Percentiles rank a stretch among this genome's conserved stretches.
phyloP scores from a whole-genome alignment of 352 stramenopile genomes.

The Pythium biforme region DNA sequence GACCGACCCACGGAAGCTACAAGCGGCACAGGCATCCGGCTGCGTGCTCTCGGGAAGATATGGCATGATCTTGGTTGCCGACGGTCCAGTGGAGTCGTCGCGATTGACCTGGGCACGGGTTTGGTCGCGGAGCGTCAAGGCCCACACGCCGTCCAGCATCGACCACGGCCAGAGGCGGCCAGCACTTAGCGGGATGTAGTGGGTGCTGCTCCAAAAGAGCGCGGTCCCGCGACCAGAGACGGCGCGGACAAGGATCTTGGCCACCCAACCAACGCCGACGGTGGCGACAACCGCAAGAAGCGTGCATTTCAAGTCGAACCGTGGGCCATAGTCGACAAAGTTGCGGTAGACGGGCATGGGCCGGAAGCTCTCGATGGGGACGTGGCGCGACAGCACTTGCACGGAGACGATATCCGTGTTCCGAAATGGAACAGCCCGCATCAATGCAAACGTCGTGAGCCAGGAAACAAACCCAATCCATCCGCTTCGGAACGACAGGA shows the following conservation, averaged over 20 bases:
- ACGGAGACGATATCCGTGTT: slow-evolving; percentile 19
- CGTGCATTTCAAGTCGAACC: slow-evolving; percentile 15
- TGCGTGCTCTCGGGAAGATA: neutral
- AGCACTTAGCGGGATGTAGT: slow-evolving; percentile 28
- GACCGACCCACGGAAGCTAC: slow-evolving; percentile 12
- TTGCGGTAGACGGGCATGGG: neutral
- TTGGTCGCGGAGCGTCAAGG: neutral
- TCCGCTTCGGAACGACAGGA: slow-evolving; percentile 11
- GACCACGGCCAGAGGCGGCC: slow-evolving; percentile 19
- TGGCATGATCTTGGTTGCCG: neutral
- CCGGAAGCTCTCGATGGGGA: neutral
- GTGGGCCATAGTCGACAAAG: slow-evolving; percentile 3
- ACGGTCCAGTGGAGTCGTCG: neutral
- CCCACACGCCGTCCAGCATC: slow-evolving; percentile 9
- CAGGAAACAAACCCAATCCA: slow-evolving; percentile 15
- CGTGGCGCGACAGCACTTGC: slow-evolving; percentile 3
- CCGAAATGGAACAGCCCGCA: slow-evolving; percentile 13
- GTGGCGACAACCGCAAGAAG: neutral
- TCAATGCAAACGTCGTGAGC: slow-evolving; percentile 20
- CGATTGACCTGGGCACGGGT: neutral
- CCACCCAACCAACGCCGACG: neutral
- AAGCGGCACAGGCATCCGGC: slow-evolving; percentile 3
- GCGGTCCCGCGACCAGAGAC: neutral
- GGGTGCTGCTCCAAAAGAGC: slow-evolving; percentile 11
- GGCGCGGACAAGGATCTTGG: neutral